These are phyloP conservation scores for Adansonia rubrostipa DNA, from an alignment of 441 rosid species.

Conservation along the genomic window DNA sequence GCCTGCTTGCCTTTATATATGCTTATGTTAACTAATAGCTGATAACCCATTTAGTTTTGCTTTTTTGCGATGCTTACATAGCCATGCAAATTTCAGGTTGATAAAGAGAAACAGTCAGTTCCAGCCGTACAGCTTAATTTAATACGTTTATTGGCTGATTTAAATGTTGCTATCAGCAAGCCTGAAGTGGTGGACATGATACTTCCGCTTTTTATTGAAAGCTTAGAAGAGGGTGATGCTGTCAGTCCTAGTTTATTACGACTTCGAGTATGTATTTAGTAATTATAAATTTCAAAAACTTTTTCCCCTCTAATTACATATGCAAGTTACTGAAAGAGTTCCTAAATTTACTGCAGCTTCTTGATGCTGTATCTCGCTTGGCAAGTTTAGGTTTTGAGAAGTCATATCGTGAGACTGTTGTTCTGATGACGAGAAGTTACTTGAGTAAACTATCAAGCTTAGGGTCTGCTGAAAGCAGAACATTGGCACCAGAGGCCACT, in stretches of 20 bases:
- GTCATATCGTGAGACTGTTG: conserved; percentile 98
- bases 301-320: conserved; percentile 20
- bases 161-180: conserved; percentile 85
- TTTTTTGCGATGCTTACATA: background rate
- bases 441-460: conserved; percentile 54
- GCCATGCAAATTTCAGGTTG: conserved; percentile 59
- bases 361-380: conserved; percentile 96
- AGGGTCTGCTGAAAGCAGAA: conserved; percentile 90
- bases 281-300: conserved; percentile 21
- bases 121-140: conserved; percentile 85
- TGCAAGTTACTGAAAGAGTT: conserved; percentile 27
- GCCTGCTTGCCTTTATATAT: conserved; percentile 11
- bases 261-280: conserved; percentile 68
- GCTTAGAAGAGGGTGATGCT: conserved; percentile 98
- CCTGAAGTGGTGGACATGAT: conserved; percentile 97
- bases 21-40: background rate
- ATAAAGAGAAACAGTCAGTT: conserved; percentile 73
- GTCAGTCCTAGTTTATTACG: conserved; percentile 83
- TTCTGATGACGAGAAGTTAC: conserved; percentile 96
- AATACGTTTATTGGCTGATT: conserved; percentile 88
- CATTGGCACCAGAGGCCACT: conserved; percentile 81
- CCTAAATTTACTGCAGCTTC: conserved; percentile 66
- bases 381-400: conserved; percentile 99
- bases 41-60: background rate
- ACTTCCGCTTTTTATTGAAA: conserved; percentile 94